These are phyloP conservation scores for Elsinoe perseae DNA, from an alignment of 2,329 filamentous ascomycete genomes.

Conservation along the genomic window DNA sequence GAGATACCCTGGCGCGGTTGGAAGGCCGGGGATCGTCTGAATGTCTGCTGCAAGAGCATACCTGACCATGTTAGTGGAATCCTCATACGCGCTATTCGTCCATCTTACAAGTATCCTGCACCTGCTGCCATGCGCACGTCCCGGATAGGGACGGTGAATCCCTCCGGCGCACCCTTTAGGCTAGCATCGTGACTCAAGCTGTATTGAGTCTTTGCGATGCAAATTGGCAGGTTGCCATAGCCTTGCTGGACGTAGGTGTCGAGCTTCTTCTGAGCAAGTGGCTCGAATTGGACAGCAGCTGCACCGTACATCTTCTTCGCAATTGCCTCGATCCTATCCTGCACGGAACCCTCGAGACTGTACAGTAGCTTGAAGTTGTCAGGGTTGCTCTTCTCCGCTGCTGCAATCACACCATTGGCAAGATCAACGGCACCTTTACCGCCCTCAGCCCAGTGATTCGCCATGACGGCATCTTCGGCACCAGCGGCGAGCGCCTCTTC, in stretches of 20 bases:
- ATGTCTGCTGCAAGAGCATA: conserved; percentile 96
- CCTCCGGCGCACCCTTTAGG: conserved; percentile 88
- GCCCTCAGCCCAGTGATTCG: conserved; percentile 96
- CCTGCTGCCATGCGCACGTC: conserved; percentile 92
- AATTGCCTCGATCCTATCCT: conserved; percentile 85
- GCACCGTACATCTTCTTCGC: conserved; percentile 93
- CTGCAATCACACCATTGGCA: conserved; percentile 75
- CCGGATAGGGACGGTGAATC: conserved; percentile 88
- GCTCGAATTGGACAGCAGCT: conserved; percentile 80
- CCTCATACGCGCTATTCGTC: neutral
- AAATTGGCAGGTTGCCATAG: conserved; percentile 87
- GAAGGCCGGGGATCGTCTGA: conserved; percentile 92
- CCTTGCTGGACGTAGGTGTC: conserved; percentile 90
- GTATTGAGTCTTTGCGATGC: conserved; percentile 97
- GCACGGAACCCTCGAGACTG: conserved; percentile 65
- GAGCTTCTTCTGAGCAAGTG: conserved; percentile 90
- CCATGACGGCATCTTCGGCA: conserved; percentile 84
- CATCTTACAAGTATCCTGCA: conserved; percentile 75
- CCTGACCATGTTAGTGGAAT: conserved; percentile 34
- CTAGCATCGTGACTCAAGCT: conserved; percentile 87
- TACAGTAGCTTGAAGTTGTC: conserved; percentile 85
- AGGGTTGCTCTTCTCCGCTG: conserved; percentile 65
- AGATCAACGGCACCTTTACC: conserved; percentile 84
- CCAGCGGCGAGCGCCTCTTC: conserved; percentile 89
- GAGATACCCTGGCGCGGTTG: conserved; percentile 88